Evolutionary conservation across 805 yeast genomes (phyloP).

Genomic region (Yarrowia bubula): DNA sequence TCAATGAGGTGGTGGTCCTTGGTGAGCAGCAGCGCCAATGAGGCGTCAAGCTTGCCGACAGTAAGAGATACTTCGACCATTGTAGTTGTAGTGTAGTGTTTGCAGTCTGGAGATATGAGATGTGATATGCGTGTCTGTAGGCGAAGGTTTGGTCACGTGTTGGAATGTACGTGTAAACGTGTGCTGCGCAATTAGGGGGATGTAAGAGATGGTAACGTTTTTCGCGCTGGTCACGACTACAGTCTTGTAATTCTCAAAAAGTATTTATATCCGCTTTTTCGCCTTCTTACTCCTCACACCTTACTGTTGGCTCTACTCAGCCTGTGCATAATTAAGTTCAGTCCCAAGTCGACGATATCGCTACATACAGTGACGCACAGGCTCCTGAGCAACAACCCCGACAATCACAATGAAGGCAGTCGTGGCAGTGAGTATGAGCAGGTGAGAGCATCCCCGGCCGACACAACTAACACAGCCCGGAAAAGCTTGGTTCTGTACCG

Average conservation of each 20-base stretch:
- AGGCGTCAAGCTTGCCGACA: constrained; percentile 94
- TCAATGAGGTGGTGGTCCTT: constrained; percentile 92
- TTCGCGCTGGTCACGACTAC: not conserved
- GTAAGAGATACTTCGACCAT: constrained; percentile 92
- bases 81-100: not conserved
- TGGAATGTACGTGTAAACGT: not conserved
- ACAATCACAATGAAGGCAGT: constrained; percentile 25
- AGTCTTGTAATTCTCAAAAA: not conserved
- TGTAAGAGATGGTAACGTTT: too few species aligned
- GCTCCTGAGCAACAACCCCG: constrained; percentile 8
- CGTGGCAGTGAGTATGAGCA: constrained; percentile 22
- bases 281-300: not conserved
- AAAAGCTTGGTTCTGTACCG: constrained; percentile 93
- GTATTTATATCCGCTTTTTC: not conserved
- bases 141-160: constrained; percentile 1
- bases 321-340: not conserved
- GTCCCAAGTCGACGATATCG: constrained; percentile 17
- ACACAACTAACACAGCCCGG: constrained; percentile 50
- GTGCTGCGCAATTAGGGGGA: too few species aligned
- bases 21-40: constrained; percentile 85
- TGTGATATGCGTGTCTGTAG: constrained; percentile 7
- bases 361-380: constrained; percentile 5
- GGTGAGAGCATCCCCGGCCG: too few species aligned
- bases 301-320: not conserved
- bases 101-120: not conserved